These are phyloP conservation scores for Botrytis cinerea DNA, from an alignment of 2,329 filamentous ascomycete genomes.

Conservation along the genomic window DNA sequence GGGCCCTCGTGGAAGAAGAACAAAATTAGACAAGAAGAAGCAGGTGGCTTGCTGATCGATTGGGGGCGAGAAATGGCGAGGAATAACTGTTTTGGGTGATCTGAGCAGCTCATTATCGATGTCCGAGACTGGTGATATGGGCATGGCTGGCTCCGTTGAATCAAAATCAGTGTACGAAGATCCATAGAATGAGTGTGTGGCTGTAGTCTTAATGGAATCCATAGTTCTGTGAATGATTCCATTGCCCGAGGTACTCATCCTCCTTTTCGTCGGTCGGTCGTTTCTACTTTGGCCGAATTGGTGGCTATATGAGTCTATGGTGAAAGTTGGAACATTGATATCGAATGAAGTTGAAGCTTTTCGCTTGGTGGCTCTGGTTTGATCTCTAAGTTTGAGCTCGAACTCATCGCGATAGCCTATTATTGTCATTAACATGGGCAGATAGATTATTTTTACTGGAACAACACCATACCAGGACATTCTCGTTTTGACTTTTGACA, in stretches of 20 bases:
- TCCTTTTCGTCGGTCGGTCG: background rate
- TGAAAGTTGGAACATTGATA: background rate
- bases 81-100: slow-evolving; percentile 48
- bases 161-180: background rate
- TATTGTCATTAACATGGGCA: background rate
- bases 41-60: slow-evolving; percentile 56
- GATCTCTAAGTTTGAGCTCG: slow-evolving; percentile 8
- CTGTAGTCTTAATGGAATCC: background rate
- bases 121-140: background rate
- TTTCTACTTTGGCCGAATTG: background rate
- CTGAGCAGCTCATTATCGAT: background rate
- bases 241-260: background rate
- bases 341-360: background rate
- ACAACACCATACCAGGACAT: slow-evolving; percentile 56
- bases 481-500: slow-evolving; percentile 60
- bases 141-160: no score
- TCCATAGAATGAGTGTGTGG: no score
- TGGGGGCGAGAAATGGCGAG: slow-evolving; percentile 47
- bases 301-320: background rate
- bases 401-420: slow-evolving; percentile 15
- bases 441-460: background rate
- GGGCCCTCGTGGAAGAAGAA: slow-evolving; percentile 54
- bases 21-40: slow-evolving; percentile 61
- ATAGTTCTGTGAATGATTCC: background rate
- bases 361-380: background rate